Evolutionary conservation across 805 yeast genomes (phyloP).

Genomic region (Wickerhamiella qilinensis): DNA sequence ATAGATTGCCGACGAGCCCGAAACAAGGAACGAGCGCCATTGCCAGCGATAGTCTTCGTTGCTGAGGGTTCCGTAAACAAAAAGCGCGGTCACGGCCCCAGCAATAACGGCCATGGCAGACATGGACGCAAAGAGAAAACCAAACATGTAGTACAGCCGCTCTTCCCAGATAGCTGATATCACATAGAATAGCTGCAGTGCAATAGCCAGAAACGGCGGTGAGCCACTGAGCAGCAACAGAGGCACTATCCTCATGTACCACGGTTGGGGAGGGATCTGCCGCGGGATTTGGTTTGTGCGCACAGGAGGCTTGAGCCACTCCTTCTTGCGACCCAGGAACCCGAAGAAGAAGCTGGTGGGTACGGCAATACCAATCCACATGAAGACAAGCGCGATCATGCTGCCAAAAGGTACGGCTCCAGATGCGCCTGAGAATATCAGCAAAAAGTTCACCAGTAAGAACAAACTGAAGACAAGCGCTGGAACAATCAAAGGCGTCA

Average conservation of each 20-base stretch:
- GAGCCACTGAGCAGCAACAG: slow-evolving; percentile 67
- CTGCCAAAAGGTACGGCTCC: slow-evolving; percentile 94
- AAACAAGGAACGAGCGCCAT: slow-evolving; percentile 76
- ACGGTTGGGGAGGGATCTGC: slow-evolving; percentile 85
- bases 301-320: slow-evolving; percentile 52
- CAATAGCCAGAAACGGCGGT: slow-evolving; percentile 88
- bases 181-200: slow-evolving; percentile 88
- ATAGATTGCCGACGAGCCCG: slow-evolving; percentile 80
- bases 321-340: slow-evolving; percentile 49
- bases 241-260: slow-evolving; percentile 55
- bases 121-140: slow-evolving; percentile 81
- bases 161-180: slow-evolving; percentile 87
- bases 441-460: slow-evolving; percentile 61
- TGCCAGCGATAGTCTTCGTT: slow-evolving; percentile 95
- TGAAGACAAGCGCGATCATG: slow-evolving; percentile 56
- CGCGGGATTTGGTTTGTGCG: slow-evolving; percentile 91
- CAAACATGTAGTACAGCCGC: slow-evolving; percentile 92
- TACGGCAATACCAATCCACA: slow-evolving; percentile 76
- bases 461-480: slow-evolving; percentile 50
- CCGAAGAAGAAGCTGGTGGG: slow-evolving; percentile 83
- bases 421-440: slow-evolving; percentile 62
- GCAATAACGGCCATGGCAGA: slow-evolving; percentile 71
- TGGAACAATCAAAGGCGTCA: slow-evolving; percentile 82
- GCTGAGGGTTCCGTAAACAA: slow-evolving; percentile 72
- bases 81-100: slow-evolving; percentile 58